A percentile compares a stretch with the other conserved stretches of the same genome.
Evolutionary conservation across 2,329 filamentous ascomycete species (phyloP).

Genomic region (Beauveria bassiana): DNA sequence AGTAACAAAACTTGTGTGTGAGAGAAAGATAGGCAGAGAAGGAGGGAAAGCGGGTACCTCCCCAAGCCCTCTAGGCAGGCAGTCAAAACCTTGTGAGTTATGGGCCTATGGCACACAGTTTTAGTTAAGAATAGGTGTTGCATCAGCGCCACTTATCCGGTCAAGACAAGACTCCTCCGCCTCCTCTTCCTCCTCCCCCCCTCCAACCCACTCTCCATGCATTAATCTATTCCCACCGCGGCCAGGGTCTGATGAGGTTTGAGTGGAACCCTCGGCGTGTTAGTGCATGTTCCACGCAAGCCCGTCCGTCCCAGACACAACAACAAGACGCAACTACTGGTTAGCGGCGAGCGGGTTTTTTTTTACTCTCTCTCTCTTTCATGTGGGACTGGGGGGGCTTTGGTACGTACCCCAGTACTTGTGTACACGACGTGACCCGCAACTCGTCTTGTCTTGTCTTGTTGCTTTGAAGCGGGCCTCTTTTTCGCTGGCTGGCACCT

Average conservation of each 20-base stretch:
- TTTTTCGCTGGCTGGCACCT: conserved; percentile 17
- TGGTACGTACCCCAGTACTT: conserved; percentile 17
- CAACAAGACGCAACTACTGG: not conserved
- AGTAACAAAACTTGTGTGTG: no score
- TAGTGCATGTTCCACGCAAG: conserved; percentile 31
- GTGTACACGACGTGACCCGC: no score
- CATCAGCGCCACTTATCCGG: conserved; percentile 22
- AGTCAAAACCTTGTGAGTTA: conserved; percentile 22
- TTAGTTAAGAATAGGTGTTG: conserved; percentile 37
- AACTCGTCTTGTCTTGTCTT: conserved; percentile 10
- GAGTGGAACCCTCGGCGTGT: conserved; percentile 18
- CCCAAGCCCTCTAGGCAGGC: no score
- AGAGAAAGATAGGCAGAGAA: not conserved
- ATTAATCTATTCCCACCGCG: conserved; percentile 13
- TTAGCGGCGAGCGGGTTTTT: not conserved
- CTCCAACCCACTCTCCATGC: not conserved
- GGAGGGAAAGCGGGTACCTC: not conserved
- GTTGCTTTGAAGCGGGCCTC: conserved; percentile 10
- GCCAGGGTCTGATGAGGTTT: conserved; percentile 23
- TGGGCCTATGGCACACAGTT: conserved; percentile 17
- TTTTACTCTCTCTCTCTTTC: not conserved
- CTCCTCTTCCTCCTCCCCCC: not conserved
- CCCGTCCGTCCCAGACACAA: conserved; percentile 21
- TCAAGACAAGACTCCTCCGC: not conserved
- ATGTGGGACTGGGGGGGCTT: not conserved